These are phyloP conservation scores for Aspergillus wentii DNA, from an alignment of 495 filamentous ascomycete genomes.

Conservation along the genomic window DNA sequence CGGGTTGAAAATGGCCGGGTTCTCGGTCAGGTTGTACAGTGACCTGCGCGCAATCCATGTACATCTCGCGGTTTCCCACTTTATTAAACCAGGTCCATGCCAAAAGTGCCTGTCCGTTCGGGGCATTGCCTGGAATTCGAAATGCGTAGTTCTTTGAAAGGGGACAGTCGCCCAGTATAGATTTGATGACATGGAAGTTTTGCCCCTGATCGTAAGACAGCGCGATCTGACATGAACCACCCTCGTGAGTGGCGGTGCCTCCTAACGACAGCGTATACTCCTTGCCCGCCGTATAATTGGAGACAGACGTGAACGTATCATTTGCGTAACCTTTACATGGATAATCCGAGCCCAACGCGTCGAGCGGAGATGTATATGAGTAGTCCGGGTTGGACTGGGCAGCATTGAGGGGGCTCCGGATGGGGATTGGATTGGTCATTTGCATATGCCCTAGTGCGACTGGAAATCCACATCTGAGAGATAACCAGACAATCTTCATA, in stretches of 20 bases:
- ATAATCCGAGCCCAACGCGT: no score
- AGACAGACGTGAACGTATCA: no score
- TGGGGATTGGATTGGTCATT: slow-evolving; percentile 40
- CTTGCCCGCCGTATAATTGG: slow-evolving; percentile 39
- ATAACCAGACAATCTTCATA: no score
- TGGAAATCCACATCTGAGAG: no score
- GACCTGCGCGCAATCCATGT: slow-evolving; percentile 55
- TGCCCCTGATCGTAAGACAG: slow-evolving; percentile 31
- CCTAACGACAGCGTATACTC: slow-evolving; percentile 51
- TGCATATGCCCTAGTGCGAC: no score
- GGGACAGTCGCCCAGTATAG: slow-evolving; percentile 34
- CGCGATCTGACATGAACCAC: slow-evolving; percentile 36
- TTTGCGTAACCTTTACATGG: no score
- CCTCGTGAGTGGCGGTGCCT: slow-evolving; percentile 43
- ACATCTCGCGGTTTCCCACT: slow-evolving; percentile 54
- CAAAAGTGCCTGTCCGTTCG: slow-evolving; percentile 46
- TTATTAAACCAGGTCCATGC: slow-evolving; percentile 59
- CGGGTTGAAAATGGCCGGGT: no score
- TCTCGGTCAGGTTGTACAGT: slow-evolving; percentile 39
- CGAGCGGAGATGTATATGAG: no score
- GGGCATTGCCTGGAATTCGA: slow-evolving; percentile 56
- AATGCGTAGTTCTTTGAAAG: slow-evolving; percentile 48
- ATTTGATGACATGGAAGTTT: slow-evolving; percentile 27
- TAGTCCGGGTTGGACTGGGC: no score
- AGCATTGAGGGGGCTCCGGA: slow-evolving; percentile 44